Evolutionary conservation across 1,284 basidiomycete species (phyloP).

Genomic region (Fistulinella cinereoalba): DNA sequence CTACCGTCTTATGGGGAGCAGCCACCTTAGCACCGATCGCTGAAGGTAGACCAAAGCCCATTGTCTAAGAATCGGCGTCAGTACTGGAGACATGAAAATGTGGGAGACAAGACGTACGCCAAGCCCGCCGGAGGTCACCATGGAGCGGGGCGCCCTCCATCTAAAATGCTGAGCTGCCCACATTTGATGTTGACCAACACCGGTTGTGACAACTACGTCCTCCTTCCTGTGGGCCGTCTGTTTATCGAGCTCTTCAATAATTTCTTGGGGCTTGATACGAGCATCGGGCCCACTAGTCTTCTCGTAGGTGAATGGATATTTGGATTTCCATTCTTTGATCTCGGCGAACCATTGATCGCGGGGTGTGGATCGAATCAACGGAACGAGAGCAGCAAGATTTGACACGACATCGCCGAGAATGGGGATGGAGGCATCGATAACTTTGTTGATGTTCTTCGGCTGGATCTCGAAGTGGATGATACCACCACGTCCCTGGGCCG

Average conservation of each 20-base stretch:
- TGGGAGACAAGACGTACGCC: conserved; percentile 56
- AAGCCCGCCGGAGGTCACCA: conserved; percentile 96
- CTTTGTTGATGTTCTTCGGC: conserved; percentile 99
- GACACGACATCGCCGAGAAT: conserved; percentile 91
- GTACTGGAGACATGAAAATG: background rate
- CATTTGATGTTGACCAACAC: conserved; percentile 99
- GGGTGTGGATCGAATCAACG: conserved; percentile 64
- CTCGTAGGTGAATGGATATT: conserved; percentile 89
- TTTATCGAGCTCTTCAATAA: conserved; percentile 87
- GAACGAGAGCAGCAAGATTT: conserved; percentile 81
- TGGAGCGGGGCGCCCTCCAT: conserved; percentile 84
- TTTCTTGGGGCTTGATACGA: conserved; percentile 94
- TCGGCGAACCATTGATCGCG: conserved; percentile 81
- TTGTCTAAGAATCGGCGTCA: conserved; percentile 57
- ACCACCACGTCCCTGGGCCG: conserved; percentile 83
- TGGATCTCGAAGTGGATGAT: conserved; percentile 99
- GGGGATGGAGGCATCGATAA: conserved; percentile 92
- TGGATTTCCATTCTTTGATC: conserved; percentile 82
- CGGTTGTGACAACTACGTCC: conserved; percentile 86
- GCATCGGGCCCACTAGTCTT: conserved; percentile 58
- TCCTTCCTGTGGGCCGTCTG: conserved; percentile 79
- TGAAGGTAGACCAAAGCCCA: conserved; percentile 96
- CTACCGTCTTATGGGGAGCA: conserved; percentile 87
- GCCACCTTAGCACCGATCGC: conserved; percentile 97
- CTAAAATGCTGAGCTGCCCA: conserved; percentile 96